Evolutionary conservation across 495 filamentous ascomycete species (phyloP).

Genomic region (Cryomyces minteri): DNA sequence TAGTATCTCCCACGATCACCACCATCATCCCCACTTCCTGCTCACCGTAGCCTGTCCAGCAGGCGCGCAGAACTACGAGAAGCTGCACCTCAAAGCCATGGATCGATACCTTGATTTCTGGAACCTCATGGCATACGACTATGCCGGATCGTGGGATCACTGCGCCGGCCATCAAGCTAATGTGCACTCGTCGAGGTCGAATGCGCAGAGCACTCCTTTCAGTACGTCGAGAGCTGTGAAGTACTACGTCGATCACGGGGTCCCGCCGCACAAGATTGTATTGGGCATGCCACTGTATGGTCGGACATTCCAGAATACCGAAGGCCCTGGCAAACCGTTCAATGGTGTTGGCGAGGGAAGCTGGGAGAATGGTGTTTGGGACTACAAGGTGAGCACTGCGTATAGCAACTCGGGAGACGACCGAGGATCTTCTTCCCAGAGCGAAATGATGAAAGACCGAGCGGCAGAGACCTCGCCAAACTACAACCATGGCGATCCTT

Average conservation of each 20-base stretch:
- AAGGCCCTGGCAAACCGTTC: conserved; percentile 49
- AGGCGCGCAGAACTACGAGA: conserved; percentile 46
- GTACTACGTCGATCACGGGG: conserved; percentile 45
- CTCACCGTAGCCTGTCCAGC: conserved; percentile 59
- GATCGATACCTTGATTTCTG: conserved; percentile 64
- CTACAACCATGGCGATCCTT: too few relatives aligned
- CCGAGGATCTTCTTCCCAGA: not conserved
- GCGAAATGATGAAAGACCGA: not conserved
- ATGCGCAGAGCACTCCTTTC: conserved; percentile 45
- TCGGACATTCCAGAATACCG: conserved; percentile 53
- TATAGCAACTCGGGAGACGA: not conserved
- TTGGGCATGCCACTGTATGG: conserved; percentile 76
- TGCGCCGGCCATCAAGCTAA: conserved; percentile 60
- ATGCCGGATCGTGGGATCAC: conserved; percentile 40
- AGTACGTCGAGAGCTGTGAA: conserved; percentile 45
- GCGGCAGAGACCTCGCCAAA: not conserved
- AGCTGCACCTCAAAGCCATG: conserved; percentile 50
- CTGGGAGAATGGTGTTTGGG: conserved; percentile 65
- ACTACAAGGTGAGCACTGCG: conserved; percentile 30
- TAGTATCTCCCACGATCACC: conserved; percentile 13
- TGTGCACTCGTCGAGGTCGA: conserved; percentile 33
- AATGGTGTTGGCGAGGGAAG: conserved; percentile 42
- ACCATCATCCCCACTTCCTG: conserved; percentile 32
- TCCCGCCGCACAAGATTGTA: conserved; percentile 50
- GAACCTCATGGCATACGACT: conserved; percentile 42